Percentiles rank a stretch among this genome's conserved stretches.
Conservation (phyloP, 352 stramenopile genomes). For the Globisporangium recalcitrans region DNA sequence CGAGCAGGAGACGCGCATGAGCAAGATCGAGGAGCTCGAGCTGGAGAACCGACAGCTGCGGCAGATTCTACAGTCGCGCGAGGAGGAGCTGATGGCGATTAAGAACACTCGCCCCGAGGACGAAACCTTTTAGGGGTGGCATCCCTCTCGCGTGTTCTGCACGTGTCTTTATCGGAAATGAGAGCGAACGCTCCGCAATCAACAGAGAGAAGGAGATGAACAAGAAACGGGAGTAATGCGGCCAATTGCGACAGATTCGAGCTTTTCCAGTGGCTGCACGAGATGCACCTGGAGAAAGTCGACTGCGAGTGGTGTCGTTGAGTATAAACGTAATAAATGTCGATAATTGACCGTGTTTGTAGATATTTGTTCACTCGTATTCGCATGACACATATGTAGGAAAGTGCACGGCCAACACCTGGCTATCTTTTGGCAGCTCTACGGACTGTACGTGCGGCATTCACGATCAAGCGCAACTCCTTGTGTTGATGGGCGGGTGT, state of each 20-base stretch:
- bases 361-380: no score
- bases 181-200: background rate
- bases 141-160: background rate
- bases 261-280: slow-evolving; percentile 6
- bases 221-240: no score
- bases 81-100: slow-evolving; percentile 31
- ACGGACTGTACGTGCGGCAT: no score
- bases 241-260: background rate
- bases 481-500: no score
- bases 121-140: slow-evolving; percentile 7
- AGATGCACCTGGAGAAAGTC: background rate
- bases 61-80: slow-evolving; percentile 31
- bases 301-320: background rate
- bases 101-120: slow-evolving; percentile 13
- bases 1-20: slow-evolving; percentile 71
- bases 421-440: no score
- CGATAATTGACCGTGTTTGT: no score
- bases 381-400: no score
- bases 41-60: slow-evolving; percentile 56
- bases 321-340: no score
- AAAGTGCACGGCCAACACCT: no score
- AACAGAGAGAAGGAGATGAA: background rate
- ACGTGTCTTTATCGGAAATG: background rate
- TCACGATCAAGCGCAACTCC: no score
- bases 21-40: slow-evolving; percentile 65